Conservation (phyloP, 331 rosid genomes). For the Quercus lobata region DNA sequence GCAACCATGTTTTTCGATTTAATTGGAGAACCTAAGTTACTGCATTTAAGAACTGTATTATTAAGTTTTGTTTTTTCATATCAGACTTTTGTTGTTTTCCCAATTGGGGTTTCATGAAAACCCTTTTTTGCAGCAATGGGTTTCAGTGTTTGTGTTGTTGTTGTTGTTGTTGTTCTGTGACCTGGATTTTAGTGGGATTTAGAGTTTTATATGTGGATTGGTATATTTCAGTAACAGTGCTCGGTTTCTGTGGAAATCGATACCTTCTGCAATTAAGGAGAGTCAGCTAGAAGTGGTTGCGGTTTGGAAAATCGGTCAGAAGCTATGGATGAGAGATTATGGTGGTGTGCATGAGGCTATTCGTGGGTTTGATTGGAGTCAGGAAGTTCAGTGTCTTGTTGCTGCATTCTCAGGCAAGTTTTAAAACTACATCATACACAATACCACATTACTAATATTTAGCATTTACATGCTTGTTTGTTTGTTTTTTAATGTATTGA, state of each 20-base stretch:
- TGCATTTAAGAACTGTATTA: too few relatives aligned
- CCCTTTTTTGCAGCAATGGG: not conserved
- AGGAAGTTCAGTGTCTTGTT: slow-evolving; percentile 57
- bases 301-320: slow-evolving; percentile 80
- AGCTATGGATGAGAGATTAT: slow-evolving; percentile 72
- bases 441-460: not conserved
- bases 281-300: slow-evolving; percentile 63
- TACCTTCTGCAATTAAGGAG: slow-evolving; percentile 68
- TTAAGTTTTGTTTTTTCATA: too few relatives aligned
- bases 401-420: slow-evolving; percentile 86
- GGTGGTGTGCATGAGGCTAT: slow-evolving; percentile 70
- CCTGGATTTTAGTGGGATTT: too few relatives aligned
- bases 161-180: too few relatives aligned
- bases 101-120: not conserved
- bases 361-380: slow-evolving; percentile 75
- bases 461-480: too few relatives aligned
- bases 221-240: slow-evolving; percentile 73
- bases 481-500: too few relatives aligned
- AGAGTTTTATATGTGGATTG: too few relatives aligned
- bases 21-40: too few relatives aligned
- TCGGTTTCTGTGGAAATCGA: slow-evolving; percentile 90
- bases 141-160: not conserved
- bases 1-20: too few relatives aligned
- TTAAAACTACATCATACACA: not conserved
- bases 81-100: too few relatives aligned